Conservation (phyloP, 148 eudicot species). For the Spergularia bocconei region DNA sequence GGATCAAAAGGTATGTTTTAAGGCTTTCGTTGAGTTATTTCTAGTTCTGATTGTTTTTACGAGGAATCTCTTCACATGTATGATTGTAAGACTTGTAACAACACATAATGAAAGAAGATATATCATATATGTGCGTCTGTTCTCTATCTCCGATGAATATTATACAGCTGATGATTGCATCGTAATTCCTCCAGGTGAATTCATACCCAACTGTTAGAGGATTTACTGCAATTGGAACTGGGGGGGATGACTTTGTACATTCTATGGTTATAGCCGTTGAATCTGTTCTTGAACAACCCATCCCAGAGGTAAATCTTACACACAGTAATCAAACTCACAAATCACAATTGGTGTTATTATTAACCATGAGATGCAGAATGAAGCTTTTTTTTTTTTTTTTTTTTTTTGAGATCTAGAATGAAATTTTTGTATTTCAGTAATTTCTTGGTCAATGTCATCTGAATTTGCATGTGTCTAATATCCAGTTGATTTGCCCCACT, state of each 20-base stretch:
- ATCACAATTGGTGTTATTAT: neutral
- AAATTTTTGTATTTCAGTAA: no score
- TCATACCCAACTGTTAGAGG: conserved; percentile 86
- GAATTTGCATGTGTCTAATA: no score
- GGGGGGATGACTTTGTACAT: conserved; percentile 95
- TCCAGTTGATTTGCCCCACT: no score
- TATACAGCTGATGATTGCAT: neutral
- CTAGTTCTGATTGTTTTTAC: neutral
- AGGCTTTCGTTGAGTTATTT: neutral
- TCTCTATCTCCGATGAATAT: neutral
- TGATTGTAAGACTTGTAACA: neutral
- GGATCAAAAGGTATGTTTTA: conserved; percentile 66
- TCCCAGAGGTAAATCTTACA: conserved; percentile 63
- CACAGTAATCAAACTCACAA: neutral
- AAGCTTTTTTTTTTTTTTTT: neutral
- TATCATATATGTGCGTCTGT: neutral
- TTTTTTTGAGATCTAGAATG: no score
- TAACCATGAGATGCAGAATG: neutral
- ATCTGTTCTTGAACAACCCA: conserved; percentile 75
- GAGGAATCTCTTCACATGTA: neutral
- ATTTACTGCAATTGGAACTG: conserved; percentile 92
- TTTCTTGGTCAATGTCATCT: no score
- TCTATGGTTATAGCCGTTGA: conserved; percentile 95
- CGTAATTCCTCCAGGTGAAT: conserved; percentile 51
- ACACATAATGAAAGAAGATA: neutral